Evolutionary conservation across 495 filamentous ascomycete species (phyloP), one percentile per base, ranked within the genome.

Genomic region (Neurospora intermedia): DNA sequence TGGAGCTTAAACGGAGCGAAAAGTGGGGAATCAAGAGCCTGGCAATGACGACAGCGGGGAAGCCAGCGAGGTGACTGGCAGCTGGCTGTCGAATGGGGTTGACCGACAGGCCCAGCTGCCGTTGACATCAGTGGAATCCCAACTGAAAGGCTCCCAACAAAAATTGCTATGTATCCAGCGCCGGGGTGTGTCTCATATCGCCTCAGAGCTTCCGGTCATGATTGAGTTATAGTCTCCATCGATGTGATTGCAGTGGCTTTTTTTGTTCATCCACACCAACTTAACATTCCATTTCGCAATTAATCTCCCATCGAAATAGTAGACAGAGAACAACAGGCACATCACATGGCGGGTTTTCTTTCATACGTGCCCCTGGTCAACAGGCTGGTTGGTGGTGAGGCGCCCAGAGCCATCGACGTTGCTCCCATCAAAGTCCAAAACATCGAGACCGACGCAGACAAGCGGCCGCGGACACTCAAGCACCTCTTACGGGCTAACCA

Each of bases 401-500:
- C 73, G 27, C 72, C 73, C 71, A 77, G 73, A 74, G 77, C 83
- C 69, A 91, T 94, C 75, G 83, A 91, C 72, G 78, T 98, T 27
- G 84, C 91, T 7, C 83, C 91, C 0, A 91, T 95, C 46, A 84
- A 92, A 70, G 83, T 91, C 70, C 88, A 95, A 82, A 88, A 91
- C 78, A 87, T 96, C 71, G 96, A 98, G 80, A 91, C 88, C 8
- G 86, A 88, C 23, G 85, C 88, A 10, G 93, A 94, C 73, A 96
- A 94, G 81, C 84, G 91, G 40, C 89, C 92, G 13, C 83, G 95
- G 73, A 93, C 93, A 6, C 85, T 99, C 71, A 97, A 96, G 80
- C 94, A 98, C 80, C 85, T 98, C 16, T 78, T 99, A 43, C 90
- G 90, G 76, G 89, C 94, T 38, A 98, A 99, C 81, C 96, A 99